Percentiles rank a stretch among this genome's conserved stretches.
Conservation (phyloP, 306 rosid species). For the Gynostemma pentaphyllum region DNA sequence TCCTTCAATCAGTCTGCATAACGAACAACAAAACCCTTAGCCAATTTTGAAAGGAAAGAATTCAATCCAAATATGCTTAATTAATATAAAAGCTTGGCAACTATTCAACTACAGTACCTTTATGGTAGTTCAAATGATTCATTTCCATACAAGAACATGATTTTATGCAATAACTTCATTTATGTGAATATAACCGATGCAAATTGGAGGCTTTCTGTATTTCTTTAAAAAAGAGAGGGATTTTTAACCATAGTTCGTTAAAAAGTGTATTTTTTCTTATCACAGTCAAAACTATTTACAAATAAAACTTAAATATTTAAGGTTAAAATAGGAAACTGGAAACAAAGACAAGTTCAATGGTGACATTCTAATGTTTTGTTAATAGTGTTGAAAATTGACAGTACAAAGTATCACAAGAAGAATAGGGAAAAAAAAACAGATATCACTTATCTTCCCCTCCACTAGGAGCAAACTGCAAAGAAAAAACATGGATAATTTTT, state of each 20-base stretch:
- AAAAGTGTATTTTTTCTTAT: not conserved
- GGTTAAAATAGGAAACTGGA: too few species aligned
- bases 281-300: not conserved
- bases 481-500: too few species aligned
- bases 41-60: slow-evolving; percentile 8
- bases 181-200: not conserved
- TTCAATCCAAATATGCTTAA: not conserved
- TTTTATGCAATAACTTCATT: not conserved
- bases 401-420: not conserved
- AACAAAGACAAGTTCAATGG: too few species aligned
- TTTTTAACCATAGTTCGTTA: not conserved
- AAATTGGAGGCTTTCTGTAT: not conserved
- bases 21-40: slow-evolving; percentile 12
- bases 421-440: too few species aligned
- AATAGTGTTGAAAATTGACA: not conserved
- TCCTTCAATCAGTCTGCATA: slow-evolving; percentile 87
- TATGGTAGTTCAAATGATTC: not conserved
- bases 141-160: not conserved
- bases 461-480: too few species aligned
- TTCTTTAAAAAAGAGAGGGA: not conserved
- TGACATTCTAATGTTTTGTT: too few species aligned
- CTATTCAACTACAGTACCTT: not conserved
- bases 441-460: too few species aligned
- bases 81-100: not conserved
- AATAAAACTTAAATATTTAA: not conserved